Conservation (phyloP, 768 basidiomycete species). For the Favolaschia claudopus region DNA sequence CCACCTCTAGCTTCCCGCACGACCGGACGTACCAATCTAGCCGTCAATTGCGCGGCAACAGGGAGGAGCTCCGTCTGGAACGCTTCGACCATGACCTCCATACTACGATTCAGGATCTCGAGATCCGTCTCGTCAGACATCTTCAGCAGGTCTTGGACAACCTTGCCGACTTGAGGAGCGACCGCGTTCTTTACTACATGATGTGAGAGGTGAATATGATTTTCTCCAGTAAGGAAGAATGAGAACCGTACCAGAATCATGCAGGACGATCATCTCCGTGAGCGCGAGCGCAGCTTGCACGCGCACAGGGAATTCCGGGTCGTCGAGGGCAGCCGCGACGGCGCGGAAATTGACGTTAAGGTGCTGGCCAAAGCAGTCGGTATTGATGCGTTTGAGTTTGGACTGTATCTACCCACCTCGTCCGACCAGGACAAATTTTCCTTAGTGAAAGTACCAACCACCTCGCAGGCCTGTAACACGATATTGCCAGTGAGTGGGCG, state of each 20-base stretch:
- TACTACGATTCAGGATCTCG: slow-evolving; percentile 81
- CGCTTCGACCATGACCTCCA: slow-evolving; percentile 87
- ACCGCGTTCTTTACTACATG: slow-evolving; percentile 70
- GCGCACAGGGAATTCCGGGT: slow-evolving; percentile 81
- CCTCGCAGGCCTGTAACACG: slow-evolving; percentile 72
- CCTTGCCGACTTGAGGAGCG: slow-evolving; percentile 81
- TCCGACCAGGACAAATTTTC: slow-evolving; percentile 71
- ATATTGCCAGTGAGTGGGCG: background rate
- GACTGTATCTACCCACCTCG: slow-evolving; percentile 55
- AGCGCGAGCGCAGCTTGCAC: slow-evolving; percentile 85
- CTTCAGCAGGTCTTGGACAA: slow-evolving; percentile 90
- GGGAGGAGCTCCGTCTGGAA: slow-evolving; percentile 88
- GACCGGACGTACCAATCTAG: slow-evolving; percentile 77
- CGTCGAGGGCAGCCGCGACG: slow-evolving; percentile 73
- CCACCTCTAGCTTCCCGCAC: no score
- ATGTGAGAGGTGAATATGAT: slow-evolving; percentile 15
- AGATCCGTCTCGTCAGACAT: slow-evolving; percentile 92
- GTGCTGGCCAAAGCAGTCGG: slow-evolving; percentile 51
- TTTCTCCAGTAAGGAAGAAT: background rate
- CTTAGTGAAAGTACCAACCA: slow-evolving; percentile 78
- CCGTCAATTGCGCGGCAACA: slow-evolving; percentile 82
- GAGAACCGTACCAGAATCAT: slow-evolving; percentile 63
- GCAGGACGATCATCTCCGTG: slow-evolving; percentile 72
- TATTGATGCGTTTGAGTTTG: background rate
- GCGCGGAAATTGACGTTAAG: slow-evolving; percentile 70